Base-by-base conservation (phyloP, 305 asterid genomes). In the Solanum aculeatissimum region DNA sequence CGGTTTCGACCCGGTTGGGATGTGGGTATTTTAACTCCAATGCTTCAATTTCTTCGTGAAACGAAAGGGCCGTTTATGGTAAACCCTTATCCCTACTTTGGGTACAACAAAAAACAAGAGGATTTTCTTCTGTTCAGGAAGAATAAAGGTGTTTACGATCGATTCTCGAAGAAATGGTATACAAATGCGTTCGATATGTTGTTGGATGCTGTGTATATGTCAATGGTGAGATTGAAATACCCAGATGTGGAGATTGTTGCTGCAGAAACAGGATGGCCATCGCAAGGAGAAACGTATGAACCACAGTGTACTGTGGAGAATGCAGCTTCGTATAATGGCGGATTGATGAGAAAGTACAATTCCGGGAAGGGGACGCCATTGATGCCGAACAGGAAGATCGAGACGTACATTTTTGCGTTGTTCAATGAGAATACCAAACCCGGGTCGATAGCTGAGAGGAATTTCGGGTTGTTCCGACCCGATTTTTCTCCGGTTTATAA, bases 231-330 rank as follows among this genome's bases (percentile, higher is more conserved):
- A 42, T 29, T 95, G 84, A 95, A 97, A 7, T 92, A 90, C 85
- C 77, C 75, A 0, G 99, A 95, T 43, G 98, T 95, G 2, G 97
- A 92, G 0, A 90, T 95, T 7, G 92, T 89, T 3, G 93, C 89
- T 2, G 97, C 93, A 1, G 99, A 95, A 86, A 93, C 99, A 0
- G 99, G 99, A 7, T 95, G 99, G 99, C 90, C 99, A 4, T 87
- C 97, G 9, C n/a, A 14, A 2, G 98, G 98, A 0, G 98, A 94
- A 45, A 42, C 82, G 1, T 89, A 83, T 68, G 97, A 94, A 91
- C 95, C 97, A 10, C 81, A 90, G 40, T 90, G 95, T 87, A 91
- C 91, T 0, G 88, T 89, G 32, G 91, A 35, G 51, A 95, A 95
- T 66, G 98, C 99, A n/a, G 92, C 88, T 11, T 85, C 99, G 16